Base-by-base conservation (phyloP, 164 flowering plant species). In the Amborella trichopoda region DNA sequence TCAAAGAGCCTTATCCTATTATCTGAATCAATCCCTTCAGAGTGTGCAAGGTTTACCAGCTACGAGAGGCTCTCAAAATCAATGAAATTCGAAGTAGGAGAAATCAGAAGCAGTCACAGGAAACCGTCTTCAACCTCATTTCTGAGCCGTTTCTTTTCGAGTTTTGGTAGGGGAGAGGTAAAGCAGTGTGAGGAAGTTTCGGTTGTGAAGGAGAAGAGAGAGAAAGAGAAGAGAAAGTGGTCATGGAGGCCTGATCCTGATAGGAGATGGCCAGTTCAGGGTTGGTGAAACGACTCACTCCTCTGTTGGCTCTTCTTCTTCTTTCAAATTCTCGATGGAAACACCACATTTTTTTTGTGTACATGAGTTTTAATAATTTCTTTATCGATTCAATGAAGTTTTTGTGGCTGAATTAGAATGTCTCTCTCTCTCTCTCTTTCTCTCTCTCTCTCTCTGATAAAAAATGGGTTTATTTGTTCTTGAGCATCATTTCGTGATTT, bases 201-300 rank as follows among this genome's bases (percentile, higher is more conserved):
- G 19, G 6, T 11, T n/a, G 12, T 40, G 9, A 5, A 6, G 34
- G 0, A 28, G 28, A 49, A 30, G 4, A 16, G 14, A 23, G 42
- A 38, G 43, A 49, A 37, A 23, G 34, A 33, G 44, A 39, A 46
- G 49, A 56, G 34, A 49, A 36, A 28, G 11, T 45, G 46, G 1
- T 53, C 65, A 0, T 69, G 73, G 73, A 50, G 65, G 23, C 73
- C 73, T 0, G 63, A 62, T 52, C 73, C 68, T 3, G 28, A 51
- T 2, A 51, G 53, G 32, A 34, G 73, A 26, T 64, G 69, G 69
- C 73, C 69, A 0, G 52, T 68, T 12, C 73, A 68, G 28, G 69
- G 73, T 3, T 64, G 73, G 73, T 61, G 57, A 67, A 3, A 33
- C n/a, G n/a, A n/a, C n/a, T n/a, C n/a, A n/a, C n/a, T n/a, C n/a